Evolutionary conservation across 2,329 filamentous ascomycete species (phyloP).

Genomic region (Venturia aucupariae): DNA sequence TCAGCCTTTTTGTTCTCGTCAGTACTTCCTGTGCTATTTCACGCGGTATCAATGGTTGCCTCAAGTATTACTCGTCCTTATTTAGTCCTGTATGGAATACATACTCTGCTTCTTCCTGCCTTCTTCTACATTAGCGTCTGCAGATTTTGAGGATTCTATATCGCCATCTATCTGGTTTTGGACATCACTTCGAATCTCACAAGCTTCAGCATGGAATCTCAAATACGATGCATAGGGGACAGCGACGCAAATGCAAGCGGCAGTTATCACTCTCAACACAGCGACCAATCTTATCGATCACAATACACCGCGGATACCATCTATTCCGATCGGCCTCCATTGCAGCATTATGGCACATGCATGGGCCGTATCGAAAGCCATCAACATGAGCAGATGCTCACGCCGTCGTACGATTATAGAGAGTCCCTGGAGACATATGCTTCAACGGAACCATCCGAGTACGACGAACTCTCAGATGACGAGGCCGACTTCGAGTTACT

Average conservation of each 20-base stretch:
- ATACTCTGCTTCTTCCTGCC: background rate
- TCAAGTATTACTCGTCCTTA: background rate
- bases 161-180: background rate
- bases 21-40: background rate
- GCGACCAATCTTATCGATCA: conserved; percentile 4
- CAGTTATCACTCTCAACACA: conserved; percentile 16
- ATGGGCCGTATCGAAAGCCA: conserved; percentile 18
- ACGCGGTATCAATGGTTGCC: background rate
- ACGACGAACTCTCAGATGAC: conserved; percentile 40
- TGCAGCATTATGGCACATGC: conserved; percentile 22
- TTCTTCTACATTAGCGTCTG: background rate
- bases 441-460: conserved; percentile 58
- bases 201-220: background rate
- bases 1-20: background rate
- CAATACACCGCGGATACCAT: conserved; percentile 19
- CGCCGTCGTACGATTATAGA: conserved; percentile 13
- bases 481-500: conserved; percentile 49
- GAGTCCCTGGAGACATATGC: conserved; percentile 68
- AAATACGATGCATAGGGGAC: background rate
- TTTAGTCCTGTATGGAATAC: background rate
- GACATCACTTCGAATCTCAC: background rate
- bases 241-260: background rate
- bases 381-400: background rate
- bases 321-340: conserved; percentile 20
- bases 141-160: background rate